Conservation (phyloP, 2,329 filamentous ascomycete species). For the Venturia effusa region DNA sequence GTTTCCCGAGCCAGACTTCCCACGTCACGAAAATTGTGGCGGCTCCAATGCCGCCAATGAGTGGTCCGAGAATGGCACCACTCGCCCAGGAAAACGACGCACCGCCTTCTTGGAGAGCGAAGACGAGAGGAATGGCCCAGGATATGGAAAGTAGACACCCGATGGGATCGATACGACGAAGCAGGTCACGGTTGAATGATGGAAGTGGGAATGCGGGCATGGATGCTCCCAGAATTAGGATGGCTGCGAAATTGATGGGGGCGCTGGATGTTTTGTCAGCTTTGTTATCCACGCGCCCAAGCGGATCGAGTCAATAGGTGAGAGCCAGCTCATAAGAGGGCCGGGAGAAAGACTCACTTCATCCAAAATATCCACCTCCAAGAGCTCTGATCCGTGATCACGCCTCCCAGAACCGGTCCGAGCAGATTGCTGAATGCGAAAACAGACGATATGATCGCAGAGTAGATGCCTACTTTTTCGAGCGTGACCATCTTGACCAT, state of each 20-base stretch:
- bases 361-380: slow-evolving; percentile 7
- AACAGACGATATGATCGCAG: background rate
- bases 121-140: background rate
- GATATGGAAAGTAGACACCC: background rate
- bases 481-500: slow-evolving; percentile 1
- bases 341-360: background rate
- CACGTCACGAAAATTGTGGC: background rate
- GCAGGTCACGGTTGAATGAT: background rate
- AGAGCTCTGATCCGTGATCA: background rate
- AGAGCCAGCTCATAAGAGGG: background rate
- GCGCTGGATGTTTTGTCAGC: background rate
- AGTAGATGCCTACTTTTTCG: background rate
- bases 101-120: slow-evolving; percentile 5
- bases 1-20: background rate
- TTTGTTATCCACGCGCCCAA: no score
- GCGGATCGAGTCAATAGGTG: no score
- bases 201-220: background rate
- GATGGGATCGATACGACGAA: background rate
- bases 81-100: background rate
- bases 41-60: background rate
- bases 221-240: background rate
- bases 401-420: slow-evolving; percentile 3
- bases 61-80: background rate
- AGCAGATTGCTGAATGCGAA: background rate
- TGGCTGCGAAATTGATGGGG: background rate